Conservation (phyloP, 257 asterid species). For the Nicotiana tabacum region DNA sequence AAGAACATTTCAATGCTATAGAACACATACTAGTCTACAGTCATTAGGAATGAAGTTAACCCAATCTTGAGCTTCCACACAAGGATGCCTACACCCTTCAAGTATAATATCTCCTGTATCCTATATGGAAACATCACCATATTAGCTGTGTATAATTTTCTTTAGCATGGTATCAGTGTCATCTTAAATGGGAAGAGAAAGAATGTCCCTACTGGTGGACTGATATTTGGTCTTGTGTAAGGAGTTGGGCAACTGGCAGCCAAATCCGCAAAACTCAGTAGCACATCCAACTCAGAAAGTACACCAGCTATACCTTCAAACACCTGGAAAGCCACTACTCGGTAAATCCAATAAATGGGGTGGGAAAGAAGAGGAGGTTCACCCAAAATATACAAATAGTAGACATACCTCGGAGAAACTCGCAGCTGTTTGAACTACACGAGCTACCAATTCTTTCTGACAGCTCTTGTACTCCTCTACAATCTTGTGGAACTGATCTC, state of each 20-base stretch:
- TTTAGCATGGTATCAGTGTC: background rate
- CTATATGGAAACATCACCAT: constrained; percentile 33
- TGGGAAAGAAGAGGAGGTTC: background rate
- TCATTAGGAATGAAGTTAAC: constrained; percentile 96
- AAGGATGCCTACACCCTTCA: constrained; percentile 97
- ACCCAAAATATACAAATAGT: background rate
- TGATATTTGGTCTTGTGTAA: constrained; percentile 77
- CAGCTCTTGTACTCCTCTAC: constrained; percentile 81
- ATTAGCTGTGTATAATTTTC: constrained; percentile 7
- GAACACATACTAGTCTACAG: constrained; percentile 76
- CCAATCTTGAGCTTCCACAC: constrained; percentile 99
- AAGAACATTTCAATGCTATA: constrained; percentile 14
- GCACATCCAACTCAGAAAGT: constrained; percentile 90
- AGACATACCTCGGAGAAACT: constrained; percentile 72
- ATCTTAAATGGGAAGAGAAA: background rate
- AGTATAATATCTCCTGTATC: constrained; percentile 80
- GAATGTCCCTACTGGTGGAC: constrained; percentile 54
- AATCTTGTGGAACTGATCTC: constrained; percentile 83
- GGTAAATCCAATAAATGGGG: background rate
- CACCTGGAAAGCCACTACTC: constrained; percentile 44
- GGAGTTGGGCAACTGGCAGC: constrained; percentile 83
- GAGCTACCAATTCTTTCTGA: constrained; percentile 85
- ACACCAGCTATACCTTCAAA: constrained; percentile 68
- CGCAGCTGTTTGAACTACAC: constrained; percentile 86
- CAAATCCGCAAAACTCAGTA: constrained; percentile 95